phyloP scores from a whole-genome alignment of 1,284 basidiomycete species.

The Pholiota adiposa region DNA sequence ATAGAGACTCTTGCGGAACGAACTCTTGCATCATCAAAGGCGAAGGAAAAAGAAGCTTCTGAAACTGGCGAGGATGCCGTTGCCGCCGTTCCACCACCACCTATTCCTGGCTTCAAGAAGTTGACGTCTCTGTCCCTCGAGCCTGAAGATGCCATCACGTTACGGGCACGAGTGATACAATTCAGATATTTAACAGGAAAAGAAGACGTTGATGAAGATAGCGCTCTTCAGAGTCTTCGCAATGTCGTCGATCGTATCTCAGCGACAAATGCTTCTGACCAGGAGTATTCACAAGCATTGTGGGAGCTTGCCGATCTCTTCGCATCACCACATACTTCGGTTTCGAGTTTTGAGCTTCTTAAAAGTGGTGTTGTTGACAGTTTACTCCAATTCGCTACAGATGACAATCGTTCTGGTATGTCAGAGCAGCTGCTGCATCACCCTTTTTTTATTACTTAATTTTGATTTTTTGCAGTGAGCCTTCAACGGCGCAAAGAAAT shows the following conservation, averaged over 20 bases:
- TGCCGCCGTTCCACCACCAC: conserved; percentile 27
- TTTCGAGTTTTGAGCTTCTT: conserved; percentile 95
- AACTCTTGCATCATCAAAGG: conserved; percentile 57
- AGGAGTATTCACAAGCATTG: conserved; percentile 67
- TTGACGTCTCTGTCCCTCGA: conserved; percentile 68
- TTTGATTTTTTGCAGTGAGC: conserved; percentile 47
- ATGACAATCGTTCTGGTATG: conserved; percentile 60
- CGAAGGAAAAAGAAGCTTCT: conserved; percentile 55
- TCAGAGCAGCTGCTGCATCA: too few species aligned
- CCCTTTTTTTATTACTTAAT: neutral
- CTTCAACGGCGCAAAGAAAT: conserved; percentile 68
- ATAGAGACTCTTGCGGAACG: conserved; percentile 77
- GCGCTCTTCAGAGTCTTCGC: conserved; percentile 67
- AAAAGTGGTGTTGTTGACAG: conserved; percentile 93
- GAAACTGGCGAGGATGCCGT: conserved; percentile 50
- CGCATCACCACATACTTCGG: conserved; percentile 72
- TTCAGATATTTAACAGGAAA: conserved; percentile 75
- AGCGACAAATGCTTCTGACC: conserved; percentile 59
- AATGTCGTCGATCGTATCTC: conserved; percentile 68
- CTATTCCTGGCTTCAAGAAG: conserved; percentile 70
- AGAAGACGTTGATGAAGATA: conserved; percentile 64
- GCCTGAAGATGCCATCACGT: conserved; percentile 88
- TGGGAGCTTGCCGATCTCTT: conserved; percentile 82
- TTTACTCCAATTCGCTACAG: conserved; percentile 82
- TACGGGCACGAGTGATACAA: conserved; percentile 83